Evolutionary conservation across 192 early-diverging fungal genomes (phyloP).

Genomic region (Umbelopsis sp.): DNA sequence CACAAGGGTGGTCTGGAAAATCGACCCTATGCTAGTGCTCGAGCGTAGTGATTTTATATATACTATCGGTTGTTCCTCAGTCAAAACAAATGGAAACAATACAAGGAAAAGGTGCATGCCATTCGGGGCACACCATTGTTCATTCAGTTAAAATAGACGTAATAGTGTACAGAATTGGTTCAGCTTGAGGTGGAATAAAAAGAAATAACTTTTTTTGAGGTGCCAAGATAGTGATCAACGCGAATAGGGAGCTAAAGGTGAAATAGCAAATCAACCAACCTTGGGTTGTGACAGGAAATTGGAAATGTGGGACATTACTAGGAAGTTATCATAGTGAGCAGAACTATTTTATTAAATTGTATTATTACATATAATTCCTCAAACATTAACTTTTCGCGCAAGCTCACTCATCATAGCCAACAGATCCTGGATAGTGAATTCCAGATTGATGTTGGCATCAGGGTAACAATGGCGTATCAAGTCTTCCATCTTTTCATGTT

Average conservation of each 20-base stretch:
- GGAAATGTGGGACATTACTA: background rate
- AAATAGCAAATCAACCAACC: too few relatives aligned
- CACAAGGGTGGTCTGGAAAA: background rate
- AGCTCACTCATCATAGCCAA: constrained; percentile 69
- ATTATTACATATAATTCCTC: background rate
- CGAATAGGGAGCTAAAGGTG: too few relatives aligned
- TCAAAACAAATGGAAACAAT: too few relatives aligned
- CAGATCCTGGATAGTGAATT: constrained; percentile 86
- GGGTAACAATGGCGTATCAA: constrained; percentile 87
- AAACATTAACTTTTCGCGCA: constrained; percentile 32
- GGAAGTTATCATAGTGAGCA: background rate
- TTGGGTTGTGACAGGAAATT: too few relatives aligned
- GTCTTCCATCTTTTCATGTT: constrained; percentile 80
- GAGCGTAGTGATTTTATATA: background rate
- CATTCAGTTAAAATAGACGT: background rate
- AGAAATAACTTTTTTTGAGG: too few relatives aligned
- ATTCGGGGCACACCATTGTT: background rate
- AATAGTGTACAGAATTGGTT: background rate
- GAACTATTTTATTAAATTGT: constrained; percentile 1
- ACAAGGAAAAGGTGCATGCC: too few relatives aligned
- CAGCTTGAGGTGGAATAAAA: background rate
- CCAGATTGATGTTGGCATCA: constrained; percentile 76
- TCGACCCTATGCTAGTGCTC: background rate
- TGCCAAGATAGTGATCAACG: too few relatives aligned
- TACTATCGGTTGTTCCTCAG: too few relatives aligned